Conservation (phyloP, 2,329 filamentous ascomycete genomes). For the Juglanconis juglandina region DNA sequence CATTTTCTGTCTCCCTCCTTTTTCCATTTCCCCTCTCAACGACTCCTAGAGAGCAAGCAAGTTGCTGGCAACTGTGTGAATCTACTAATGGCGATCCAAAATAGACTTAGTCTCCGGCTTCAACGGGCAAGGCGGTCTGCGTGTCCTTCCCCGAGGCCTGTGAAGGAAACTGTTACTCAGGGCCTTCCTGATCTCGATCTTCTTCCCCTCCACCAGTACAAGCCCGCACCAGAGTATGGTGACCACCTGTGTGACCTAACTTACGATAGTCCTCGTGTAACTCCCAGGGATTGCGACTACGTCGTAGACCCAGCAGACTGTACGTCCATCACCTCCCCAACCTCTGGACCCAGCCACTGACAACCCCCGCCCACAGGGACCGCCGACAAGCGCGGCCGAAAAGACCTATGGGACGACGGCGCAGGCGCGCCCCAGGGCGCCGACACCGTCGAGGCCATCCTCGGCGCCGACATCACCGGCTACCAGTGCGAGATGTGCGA, state of each 20-base stretch:
- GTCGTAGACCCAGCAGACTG: slow-evolving; percentile 6
- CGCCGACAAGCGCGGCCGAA: background rate
- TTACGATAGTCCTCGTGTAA: background rate
- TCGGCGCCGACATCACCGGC: background rate
- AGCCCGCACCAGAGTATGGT: background rate
- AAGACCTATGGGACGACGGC: no score
- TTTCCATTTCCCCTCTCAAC: background rate
- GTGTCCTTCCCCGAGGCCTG: background rate
- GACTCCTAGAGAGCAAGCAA: background rate
- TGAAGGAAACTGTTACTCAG: background rate
- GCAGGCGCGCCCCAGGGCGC: background rate
- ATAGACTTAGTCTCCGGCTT: background rate
- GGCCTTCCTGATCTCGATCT: background rate
- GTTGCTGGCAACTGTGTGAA: background rate
- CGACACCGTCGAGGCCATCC: slow-evolving; percentile 1
- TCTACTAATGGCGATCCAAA: background rate
- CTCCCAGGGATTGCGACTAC: background rate
- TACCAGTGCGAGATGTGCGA: background rate
- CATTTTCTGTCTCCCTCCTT: background rate
- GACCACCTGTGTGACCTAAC: background rate
- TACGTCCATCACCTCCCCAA: background rate
- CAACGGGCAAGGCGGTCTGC: background rate
- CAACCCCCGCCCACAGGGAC: background rate
- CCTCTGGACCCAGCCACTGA: background rate
- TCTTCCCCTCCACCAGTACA: slow-evolving; percentile 3